phyloP scores from a whole-genome alignment of 108 stramenopile species.

The Mayamaea pseudoterrestris region DNA sequence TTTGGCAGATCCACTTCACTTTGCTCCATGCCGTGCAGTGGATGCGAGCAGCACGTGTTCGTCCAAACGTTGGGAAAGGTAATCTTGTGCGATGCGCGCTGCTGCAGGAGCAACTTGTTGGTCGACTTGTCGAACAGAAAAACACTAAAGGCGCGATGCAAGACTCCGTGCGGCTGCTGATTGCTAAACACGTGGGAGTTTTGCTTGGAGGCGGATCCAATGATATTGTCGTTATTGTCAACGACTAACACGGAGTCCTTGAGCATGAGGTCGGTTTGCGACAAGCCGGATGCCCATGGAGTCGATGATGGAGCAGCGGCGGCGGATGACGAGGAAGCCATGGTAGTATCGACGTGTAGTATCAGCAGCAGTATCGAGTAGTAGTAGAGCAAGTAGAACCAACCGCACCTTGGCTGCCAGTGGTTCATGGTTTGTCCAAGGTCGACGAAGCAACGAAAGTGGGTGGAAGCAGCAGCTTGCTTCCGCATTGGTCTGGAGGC shows the following conservation, averaged over 20 bases:
- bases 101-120: slow-evolving; percentile 84
- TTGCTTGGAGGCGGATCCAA: slow-evolving; percentile 61
- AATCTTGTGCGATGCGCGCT: slow-evolving; percentile 90
- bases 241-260: slow-evolving; percentile 80
- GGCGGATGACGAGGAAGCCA: no score
- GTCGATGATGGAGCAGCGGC: no score
- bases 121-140: slow-evolving; percentile 89
- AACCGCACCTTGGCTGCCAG: no score
- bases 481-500: no score
- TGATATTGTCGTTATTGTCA: slow-evolving; percentile 62
- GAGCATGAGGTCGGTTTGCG: slow-evolving; percentile 71
- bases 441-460: no score
- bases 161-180: slow-evolving; percentile 54
- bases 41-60: slow-evolving; percentile 98
- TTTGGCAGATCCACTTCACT: slow-evolving; percentile 62
- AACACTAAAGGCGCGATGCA: slow-evolving; percentile 98
- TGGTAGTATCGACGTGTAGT: no score
- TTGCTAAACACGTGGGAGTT: slow-evolving; percentile 53
- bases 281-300: slow-evolving; percentile 39
- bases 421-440: no score
- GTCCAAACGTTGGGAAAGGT: slow-evolving; percentile 99
- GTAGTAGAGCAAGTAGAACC: no score
- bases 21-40: slow-evolving; percentile 81
- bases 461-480: no score
- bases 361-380: no score